Conservation (phyloP, 495 filamentous ascomycete genomes). For the Trichoderma parareesei region DNA sequence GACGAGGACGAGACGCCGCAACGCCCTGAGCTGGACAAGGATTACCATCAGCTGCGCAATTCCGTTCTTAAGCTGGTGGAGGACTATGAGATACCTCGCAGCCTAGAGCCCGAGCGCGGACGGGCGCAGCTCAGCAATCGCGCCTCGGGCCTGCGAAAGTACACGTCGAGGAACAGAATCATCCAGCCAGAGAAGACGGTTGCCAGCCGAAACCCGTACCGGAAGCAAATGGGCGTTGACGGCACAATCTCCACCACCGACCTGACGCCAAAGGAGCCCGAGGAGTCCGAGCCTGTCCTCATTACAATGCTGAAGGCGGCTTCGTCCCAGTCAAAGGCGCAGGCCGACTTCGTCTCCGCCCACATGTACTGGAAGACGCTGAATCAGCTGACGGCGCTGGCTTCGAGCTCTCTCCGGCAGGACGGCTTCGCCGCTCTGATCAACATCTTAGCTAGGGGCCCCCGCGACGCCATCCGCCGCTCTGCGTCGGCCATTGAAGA, state of each 20-base stretch:
- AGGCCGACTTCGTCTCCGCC: constrained; percentile 61
- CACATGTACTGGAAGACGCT: constrained; percentile 63
- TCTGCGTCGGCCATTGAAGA: constrained; percentile 60
- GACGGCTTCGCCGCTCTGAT: constrained; percentile 62
- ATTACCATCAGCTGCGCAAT: constrained; percentile 75
- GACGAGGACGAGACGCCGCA: constrained; percentile 59
- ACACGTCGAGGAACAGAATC: constrained; percentile 41
- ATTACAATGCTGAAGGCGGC: constrained; percentile 64
- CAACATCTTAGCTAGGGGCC: constrained; percentile 60
- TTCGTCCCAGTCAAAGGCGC: constrained; percentile 54
- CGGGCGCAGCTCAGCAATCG: constrained; percentile 56
- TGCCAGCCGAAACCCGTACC: constrained; percentile 48
- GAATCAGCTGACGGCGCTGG: constrained; percentile 52
- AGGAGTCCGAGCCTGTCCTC: constrained; percentile 36
- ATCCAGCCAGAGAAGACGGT: constrained; percentile 38
- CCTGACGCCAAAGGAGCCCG: constrained; percentile 16
- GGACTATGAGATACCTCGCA: constrained; percentile 67
- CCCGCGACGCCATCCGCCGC: constrained; percentile 57
- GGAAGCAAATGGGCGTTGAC: constrained; percentile 25
- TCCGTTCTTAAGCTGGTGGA: constrained; percentile 74
- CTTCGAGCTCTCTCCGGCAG: constrained; percentile 52
- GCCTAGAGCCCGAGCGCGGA: constrained; percentile 42
- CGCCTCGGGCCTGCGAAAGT: constrained; percentile 43
- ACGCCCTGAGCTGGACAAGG: constrained; percentile 63
- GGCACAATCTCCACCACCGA: constrained; percentile 23